phyloP scores from a whole-genome alignment of 2,329 filamentous ascomycete species.

The Claviceps digitariae region DNA sequence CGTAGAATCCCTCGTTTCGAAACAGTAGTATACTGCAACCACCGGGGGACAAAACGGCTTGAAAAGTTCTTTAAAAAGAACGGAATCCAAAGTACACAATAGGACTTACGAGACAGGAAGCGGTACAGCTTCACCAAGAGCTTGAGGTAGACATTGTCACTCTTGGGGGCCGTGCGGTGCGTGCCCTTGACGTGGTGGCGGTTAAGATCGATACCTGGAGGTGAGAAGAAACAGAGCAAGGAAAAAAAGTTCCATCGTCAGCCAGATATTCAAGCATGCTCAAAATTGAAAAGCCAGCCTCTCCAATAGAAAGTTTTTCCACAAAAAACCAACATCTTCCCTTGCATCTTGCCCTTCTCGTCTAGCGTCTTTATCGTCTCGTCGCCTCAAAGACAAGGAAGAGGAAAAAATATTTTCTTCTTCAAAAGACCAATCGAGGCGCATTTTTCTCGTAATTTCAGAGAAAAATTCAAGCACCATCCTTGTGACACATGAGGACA shows the following conservation, averaged over 20 bases:
- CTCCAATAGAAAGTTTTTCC: constrained; percentile 1
- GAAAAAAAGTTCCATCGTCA: constrained; percentile 39
- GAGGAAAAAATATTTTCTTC: background rate
- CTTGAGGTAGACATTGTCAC: constrained; percentile 95
- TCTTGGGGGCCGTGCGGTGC: constrained; percentile 93
- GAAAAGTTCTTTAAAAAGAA: background rate
- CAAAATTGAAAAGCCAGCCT: constrained; percentile 21
- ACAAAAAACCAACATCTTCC: background rate
- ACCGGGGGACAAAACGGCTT: background rate
- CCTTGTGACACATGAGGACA: constrained; percentile 1
- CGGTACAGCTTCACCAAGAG: constrained; percentile 97
- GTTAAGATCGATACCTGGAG: constrained; percentile 58
- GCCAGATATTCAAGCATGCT: constrained; percentile 53
- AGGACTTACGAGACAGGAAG: constrained; percentile 73
- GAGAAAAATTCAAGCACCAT: constrained; percentile 7
- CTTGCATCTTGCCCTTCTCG: background rate
- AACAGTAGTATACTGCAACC: background rate
- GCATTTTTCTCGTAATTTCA: constrained; percentile 6
- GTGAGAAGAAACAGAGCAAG: constrained; percentile 10
- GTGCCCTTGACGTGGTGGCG: constrained; percentile 55
- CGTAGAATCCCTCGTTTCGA: background rate
- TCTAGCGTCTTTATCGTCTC: background rate
- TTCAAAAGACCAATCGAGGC: background rate
- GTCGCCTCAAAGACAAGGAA: too few species aligned
- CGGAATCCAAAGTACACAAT: constrained; percentile 25